Evolutionary conservation across 2,329 filamentous ascomycete genomes (phyloP).

Genomic region (Ceratocystiopsis sp.): DNA sequence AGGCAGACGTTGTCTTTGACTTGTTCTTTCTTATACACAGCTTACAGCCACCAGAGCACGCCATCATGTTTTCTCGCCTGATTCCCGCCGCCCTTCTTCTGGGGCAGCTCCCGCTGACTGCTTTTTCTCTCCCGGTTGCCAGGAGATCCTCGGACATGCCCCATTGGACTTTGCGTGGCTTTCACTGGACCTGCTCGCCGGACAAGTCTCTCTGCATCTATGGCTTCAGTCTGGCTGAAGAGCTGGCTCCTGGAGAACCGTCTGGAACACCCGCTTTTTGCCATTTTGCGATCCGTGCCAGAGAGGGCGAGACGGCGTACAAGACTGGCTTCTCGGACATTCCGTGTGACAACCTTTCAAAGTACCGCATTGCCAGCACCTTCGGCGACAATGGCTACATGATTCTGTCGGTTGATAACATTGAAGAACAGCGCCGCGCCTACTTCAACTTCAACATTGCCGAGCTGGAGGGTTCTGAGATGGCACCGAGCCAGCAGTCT

Average conservation of each 20-base stretch:
- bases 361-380: conserved; percentile 9
- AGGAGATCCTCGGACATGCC: not conserved
- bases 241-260: not conserved
- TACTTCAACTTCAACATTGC: conserved; percentile 11
- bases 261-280: conserved; percentile 1
- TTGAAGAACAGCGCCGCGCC: conserved; percentile 3
- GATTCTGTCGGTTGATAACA: conserved; percentile 11
- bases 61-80: conserved; percentile 5
- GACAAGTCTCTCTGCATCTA: conserved; percentile 8
- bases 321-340: conserved; percentile 5
- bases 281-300: conserved; percentile 2
- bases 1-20: too few species aligned
- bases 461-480: conserved; percentile 6
- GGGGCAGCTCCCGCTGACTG: not conserved
- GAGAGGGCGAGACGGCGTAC: not conserved
- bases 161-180: conserved; percentile 7
- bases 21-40: too few species aligned
- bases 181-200: conserved; percentile 7
- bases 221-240: conserved; percentile 7
- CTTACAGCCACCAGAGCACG: too few species aligned
- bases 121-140: not conserved
- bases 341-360: conserved; percentile 4
- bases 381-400: conserved; percentile 10
- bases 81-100: conserved; percentile 1
- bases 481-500: not conserved